These are phyloP conservation scores for Diaporthe sp. DNA, from an alignment of 2,329 filamentous ascomycete species.

Conservation along the genomic window DNA sequence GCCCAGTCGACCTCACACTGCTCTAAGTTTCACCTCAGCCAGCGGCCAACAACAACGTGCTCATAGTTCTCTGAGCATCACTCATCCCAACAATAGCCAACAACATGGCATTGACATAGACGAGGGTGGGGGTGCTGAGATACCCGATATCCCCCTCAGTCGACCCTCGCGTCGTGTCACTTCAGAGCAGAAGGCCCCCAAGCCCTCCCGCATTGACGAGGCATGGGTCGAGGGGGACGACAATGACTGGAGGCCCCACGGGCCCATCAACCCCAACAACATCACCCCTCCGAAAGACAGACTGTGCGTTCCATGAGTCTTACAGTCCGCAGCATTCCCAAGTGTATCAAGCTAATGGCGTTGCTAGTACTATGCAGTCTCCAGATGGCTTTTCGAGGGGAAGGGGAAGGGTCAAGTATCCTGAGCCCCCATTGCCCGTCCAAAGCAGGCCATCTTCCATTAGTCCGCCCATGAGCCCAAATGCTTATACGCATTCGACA, in stretches of 20 bases:
- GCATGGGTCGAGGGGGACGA: constrained; percentile 2
- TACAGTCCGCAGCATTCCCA: not conserved
- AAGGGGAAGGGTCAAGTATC: not conserved
- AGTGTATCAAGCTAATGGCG: not conserved
- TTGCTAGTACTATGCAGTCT: constrained; percentile 1
- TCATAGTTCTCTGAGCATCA: constrained; percentile 5
- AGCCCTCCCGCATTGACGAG: not conserved
- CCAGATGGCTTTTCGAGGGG: not conserved
- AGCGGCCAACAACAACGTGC: not conserved
- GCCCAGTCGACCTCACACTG: constrained; percentile 1
- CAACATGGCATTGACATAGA: constrained; percentile 1
- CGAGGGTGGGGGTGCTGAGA: constrained; percentile 13
- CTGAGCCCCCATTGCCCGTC: not conserved
- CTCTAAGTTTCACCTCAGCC: not conserved
- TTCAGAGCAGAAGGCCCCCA: not conserved
- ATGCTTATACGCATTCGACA: not conserved
- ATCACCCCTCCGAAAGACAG: not conserved
- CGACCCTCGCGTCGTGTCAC: not conserved
- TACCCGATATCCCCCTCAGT: constrained; percentile 19
- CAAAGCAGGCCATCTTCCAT: constrained; percentile 20
- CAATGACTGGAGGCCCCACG: not conserved
- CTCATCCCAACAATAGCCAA: constrained; percentile 1
- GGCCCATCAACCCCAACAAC: constrained; percentile 19
- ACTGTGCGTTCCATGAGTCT: not conserved
- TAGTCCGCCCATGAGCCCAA: constrained; percentile 26